Evolutionary conservation across 371 early-diverging fungal genomes (phyloP), one percentile per base, ranked within the genome.

Genomic region (Coemansia sp.): DNA sequence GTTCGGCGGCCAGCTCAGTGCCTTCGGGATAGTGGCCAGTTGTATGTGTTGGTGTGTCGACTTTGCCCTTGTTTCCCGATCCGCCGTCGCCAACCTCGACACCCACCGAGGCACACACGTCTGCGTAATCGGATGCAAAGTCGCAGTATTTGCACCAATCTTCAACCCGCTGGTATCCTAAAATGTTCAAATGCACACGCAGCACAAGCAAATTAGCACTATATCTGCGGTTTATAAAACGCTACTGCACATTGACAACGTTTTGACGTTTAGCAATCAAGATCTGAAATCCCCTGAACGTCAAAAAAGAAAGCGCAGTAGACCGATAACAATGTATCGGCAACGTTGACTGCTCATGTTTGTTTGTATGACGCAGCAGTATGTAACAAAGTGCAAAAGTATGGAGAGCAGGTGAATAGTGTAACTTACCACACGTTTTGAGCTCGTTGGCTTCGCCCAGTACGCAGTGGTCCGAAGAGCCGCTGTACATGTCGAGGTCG

Each of bases 121-220:
- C 70, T n/a, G 50, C 57, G 50, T 79, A 79, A 21, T 66, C 61
- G 40, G 58, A 6, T 3, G 81, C 71, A 21, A 68, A 54, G 21
- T 59, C 64, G 64, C 81, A 81, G 68, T 75, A 71, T 18, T 60
- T 74, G 64, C 81, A 81, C 81, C 81, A 81, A 47, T 81, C 81
- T 25, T 70, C 71, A 9, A 81, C 81, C 4, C 75, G 67, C 59
- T 80, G 69, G 18, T 68, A 81, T 9, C 80, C 79, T 79, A 79
- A 14, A 26, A 25, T 33, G 33, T 7, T 33, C 33, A 33, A 33
- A 33, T 8, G 9, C 11, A 33, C 33, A 33, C 9, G 9, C 33
- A 33, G 8, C 9, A 33, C 33, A 33, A 33, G 9, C 9, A 30
- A 5, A 54, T 54, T 54, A 54, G 54, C 26, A 54, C 54, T 54